These are phyloP conservation scores for Wickerhamomyces silvicola DNA, from an alignment of 805 yeast genomes.

Conservation along the genomic window DNA sequence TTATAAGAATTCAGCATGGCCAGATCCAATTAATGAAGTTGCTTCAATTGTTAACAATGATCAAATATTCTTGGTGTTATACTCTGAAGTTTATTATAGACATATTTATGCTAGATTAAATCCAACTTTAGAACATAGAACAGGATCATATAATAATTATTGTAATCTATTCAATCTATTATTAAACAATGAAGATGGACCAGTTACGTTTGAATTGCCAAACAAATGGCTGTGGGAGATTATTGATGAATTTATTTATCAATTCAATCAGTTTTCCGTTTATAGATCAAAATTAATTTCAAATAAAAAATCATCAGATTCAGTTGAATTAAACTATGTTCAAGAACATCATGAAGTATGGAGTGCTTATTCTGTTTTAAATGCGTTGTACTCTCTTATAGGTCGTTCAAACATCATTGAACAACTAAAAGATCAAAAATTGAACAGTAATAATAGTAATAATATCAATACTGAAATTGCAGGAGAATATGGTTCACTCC, in stretches of 20 bases:
- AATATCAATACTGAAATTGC: slow-evolving; percentile 24
- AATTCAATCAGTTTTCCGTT: slow-evolving; percentile 38
- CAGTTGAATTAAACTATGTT: slow-evolving; percentile 30
- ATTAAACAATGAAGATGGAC: slow-evolving; percentile 36
- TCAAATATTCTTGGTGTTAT: slow-evolving; percentile 37
- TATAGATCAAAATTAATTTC: slow-evolving; percentile 32
- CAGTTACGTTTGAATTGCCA: slow-evolving; percentile 40
- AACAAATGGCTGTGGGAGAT: slow-evolving; percentile 47
- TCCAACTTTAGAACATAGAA: slow-evolving; percentile 38
- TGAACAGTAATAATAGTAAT: slow-evolving; percentile 5
- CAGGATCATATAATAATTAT: slow-evolving; percentile 42
- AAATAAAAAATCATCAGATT: slow-evolving; percentile 22
- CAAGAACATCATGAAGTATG: slow-evolving; percentile 35
- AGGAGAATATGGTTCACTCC: slow-evolving; percentile 37
- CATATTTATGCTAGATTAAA: slow-evolving; percentile 39
- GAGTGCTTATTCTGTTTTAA: slow-evolving; percentile 41
- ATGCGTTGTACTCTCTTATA: slow-evolving; percentile 40
- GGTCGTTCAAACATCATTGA: slow-evolving; percentile 34
- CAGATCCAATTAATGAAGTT: slow-evolving; percentile 36
- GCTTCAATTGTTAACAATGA: slow-evolving; percentile 38
- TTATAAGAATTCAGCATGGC: slow-evolving; percentile 38
- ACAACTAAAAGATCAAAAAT: slow-evolving; percentile 29
- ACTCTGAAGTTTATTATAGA: slow-evolving; percentile 45
- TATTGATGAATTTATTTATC: slow-evolving; percentile 46
- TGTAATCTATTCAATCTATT: slow-evolving; percentile 40